phyloP scores from a whole-genome alignment of 1,284 basidiomycete genomes.

The Puccinia triticina region DNA sequence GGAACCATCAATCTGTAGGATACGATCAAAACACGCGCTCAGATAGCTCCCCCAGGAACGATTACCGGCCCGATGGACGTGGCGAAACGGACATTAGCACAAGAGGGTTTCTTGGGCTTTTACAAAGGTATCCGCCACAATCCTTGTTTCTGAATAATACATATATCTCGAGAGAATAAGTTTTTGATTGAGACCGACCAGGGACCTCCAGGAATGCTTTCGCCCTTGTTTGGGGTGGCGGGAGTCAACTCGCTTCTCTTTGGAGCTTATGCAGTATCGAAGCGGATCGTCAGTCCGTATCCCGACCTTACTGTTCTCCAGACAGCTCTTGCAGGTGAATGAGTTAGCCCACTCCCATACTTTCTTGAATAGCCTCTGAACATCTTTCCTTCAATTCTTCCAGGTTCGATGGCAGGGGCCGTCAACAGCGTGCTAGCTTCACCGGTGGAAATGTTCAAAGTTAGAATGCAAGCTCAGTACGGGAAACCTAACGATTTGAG shows the following conservation, averaged over 20 bases:
- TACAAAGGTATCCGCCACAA: constrained; percentile 72
- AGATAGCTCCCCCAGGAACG: constrained; percentile 62
- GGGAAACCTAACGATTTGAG: constrained; percentile 60
- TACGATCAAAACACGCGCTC: constrained; percentile 64
- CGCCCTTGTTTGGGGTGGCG: constrained; percentile 88
- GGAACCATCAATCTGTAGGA: not conserved
- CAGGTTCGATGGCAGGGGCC: constrained; percentile 77
- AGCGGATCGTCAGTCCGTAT: constrained; percentile 82
- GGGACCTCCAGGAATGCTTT: constrained; percentile 73
- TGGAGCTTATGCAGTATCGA: constrained; percentile 79
- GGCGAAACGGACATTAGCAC: constrained; percentile 70
- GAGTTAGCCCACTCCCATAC: not conserved
- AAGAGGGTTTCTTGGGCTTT: constrained; percentile 84
- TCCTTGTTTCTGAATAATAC: not conserved
- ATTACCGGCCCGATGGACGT: constrained; percentile 94
- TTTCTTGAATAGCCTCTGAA: not conserved
- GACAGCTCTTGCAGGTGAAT: constrained; percentile 75
- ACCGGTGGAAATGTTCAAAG: constrained; percentile 71
- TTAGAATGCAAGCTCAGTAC: constrained; percentile 96
- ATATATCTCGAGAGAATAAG: not conserved
- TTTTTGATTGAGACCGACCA: not conserved
- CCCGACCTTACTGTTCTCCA: constrained; percentile 77
- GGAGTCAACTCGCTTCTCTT: constrained; percentile 95
- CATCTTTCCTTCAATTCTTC: not conserved
- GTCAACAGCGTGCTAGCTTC: constrained; percentile 83